Base-by-base conservation (phyloP, 306 rosid species). In the Prunus mume region DNA sequence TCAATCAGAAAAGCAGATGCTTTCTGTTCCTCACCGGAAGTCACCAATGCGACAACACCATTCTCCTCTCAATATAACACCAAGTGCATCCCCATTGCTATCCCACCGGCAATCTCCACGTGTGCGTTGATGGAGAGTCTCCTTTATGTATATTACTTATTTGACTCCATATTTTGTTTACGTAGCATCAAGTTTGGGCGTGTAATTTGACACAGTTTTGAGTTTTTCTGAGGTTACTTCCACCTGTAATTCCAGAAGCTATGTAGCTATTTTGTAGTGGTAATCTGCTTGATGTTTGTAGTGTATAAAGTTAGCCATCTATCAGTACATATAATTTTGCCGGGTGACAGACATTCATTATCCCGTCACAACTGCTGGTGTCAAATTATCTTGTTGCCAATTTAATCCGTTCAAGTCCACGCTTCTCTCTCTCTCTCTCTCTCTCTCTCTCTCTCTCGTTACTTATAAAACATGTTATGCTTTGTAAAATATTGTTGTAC, bases 11-110 rank as follows among this genome's bases (percentile, higher is more conserved):
- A 89, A 83, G 64, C 88, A 64, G 0, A 38, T 83, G 71, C 50
- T 66, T 27, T 77, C 78, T 2, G 52, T 77, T 24, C 85, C 85
- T 41, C 62, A 73, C 17, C 78, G 80, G 62, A 87, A 62, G 80
- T 87, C 92, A 61, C 93, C 89, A 0, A 88, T 86, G 11, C 80
- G 84, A 15, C 87, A 77, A 43, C 70, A 76, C 46, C 87, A 81
- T 32, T 79, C 91, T 1, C 89, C 93, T 19, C 72, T 79, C 9
- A 81, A 76, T 77, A 18, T 78, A 62, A 83, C 89, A 41, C 93
- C 93, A 4, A 50, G 73, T 13, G 93, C 86, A 6, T 91, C 96
- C 2, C 93, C 93, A 13, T 81, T 91, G 76, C 84, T 84, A 19
- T 74, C 87, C 74, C 79, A 86, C 74, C 84, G 89, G 57, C 88